phyloP scores from a whole-genome alignment of 257 asterid species.

The Solanum pinnatisectum region DNA sequence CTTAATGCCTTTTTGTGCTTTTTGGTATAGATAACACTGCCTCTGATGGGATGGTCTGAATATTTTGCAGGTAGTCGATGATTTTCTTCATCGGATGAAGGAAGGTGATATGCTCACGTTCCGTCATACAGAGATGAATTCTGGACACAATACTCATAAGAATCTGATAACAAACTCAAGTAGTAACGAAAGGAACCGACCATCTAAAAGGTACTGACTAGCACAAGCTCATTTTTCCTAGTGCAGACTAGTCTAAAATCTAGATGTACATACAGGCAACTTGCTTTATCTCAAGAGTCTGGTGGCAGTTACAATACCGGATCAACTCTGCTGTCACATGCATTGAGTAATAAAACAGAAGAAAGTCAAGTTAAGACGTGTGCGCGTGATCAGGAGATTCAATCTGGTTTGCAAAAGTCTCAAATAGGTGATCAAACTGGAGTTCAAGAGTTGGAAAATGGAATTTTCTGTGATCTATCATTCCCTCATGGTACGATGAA shows the following conservation, averaged over 20 bases:
- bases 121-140: background rate
- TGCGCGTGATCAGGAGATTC: background rate
- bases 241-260: background rate
- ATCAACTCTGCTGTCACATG: background rate
- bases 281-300: background rate
- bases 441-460: background rate
- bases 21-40: background rate
- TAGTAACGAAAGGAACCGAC: background rate
- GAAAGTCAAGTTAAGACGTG: background rate
- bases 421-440: background rate
- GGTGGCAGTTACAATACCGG: conserved; percentile 1
- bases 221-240: background rate
- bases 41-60: background rate
- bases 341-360: background rate
- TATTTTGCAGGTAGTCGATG: background rate
- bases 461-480: background rate
- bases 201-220: background rate
- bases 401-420: background rate
- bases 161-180: background rate
- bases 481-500: background rate
- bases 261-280: conserved; percentile 2
- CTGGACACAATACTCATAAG: background rate
- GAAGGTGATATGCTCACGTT: background rate
- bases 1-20: background rate
- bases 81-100: background rate